Percentiles rank a stretch among this genome's conserved stretches.
These are phyloP conservation scores for Casaregolazyma lundiana DNA, from an alignment of 1,139 yeast species.

Conservation along the genomic window DNA sequence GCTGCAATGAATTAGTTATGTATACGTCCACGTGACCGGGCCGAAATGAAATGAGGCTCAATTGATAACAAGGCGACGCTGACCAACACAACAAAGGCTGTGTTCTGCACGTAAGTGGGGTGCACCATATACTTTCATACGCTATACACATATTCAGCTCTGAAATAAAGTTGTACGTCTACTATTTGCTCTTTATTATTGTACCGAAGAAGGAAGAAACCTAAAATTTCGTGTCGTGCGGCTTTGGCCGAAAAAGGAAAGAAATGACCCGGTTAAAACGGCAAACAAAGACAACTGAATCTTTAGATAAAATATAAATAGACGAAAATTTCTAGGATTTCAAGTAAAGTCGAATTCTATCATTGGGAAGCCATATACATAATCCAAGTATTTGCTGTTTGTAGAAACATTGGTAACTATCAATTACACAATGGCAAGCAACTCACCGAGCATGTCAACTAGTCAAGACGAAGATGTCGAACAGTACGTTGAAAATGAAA, in stretches of 20 bases:
- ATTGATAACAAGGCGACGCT: too few species aligned
- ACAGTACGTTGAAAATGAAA: not conserved
- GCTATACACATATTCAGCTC: too few species aligned
- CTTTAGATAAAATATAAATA: not conserved
- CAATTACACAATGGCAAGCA: not conserved
- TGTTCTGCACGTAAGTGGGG: too few species aligned
- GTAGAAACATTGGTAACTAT: not conserved
- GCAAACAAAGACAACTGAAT: not conserved
- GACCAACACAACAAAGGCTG: too few species aligned
- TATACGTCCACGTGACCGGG: too few species aligned
- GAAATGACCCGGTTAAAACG: not conserved
- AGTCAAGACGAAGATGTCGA: not conserved
- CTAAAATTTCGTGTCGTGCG: not conserved
- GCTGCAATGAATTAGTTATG: too few species aligned
- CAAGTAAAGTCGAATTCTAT: not conserved
- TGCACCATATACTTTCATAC: too few species aligned
- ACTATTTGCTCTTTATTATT: too few species aligned
- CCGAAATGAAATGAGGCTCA: too few species aligned
- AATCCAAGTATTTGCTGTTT: slow-evolving; percentile 1
- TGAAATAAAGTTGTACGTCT: too few species aligned
- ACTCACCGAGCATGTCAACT: too few species aligned
- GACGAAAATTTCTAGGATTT: not conserved
- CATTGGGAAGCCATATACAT: not conserved
- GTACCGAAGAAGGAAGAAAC: too few species aligned
- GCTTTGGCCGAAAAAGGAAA: slow-evolving; percentile 1